phyloP scores from a whole-genome alignment of 2,329 filamentous ascomycete genomes.

The Arthrobotrys conoides region DNA sequence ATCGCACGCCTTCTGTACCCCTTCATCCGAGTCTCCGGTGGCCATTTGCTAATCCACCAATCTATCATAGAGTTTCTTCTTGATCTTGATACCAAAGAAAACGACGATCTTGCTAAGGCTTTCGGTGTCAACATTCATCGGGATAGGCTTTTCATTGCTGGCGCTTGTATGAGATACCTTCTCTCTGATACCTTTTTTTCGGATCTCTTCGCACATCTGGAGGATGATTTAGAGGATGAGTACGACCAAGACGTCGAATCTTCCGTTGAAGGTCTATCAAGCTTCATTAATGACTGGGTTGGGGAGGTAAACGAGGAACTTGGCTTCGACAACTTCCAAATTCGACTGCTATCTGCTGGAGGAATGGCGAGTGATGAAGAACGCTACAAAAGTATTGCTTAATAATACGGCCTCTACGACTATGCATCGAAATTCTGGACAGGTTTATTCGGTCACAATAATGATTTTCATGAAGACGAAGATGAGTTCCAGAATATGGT shows the following conservation, averaged over 20 bases:
- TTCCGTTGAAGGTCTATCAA: not conserved
- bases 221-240: not conserved
- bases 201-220: constrained; percentile 6
- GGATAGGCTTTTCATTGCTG: constrained; percentile 10
- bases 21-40: not conserved
- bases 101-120: constrained; percentile 2
- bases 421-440: constrained; percentile 36
- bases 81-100: not conserved
- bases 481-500: constrained; percentile 15
- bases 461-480: not conserved
- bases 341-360: not conserved
- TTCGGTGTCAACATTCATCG: constrained; percentile 16
- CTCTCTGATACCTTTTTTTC: constrained; percentile 17
- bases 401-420: constrained; percentile 15
- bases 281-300: not conserved
- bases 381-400: constrained; percentile 3
- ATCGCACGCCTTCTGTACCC: constrained; percentile 19
- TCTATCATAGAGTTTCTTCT: constrained; percentile 35
- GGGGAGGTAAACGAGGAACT: not conserved
- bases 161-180: constrained; percentile 29
- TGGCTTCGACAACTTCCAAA: constrained; percentile 8
- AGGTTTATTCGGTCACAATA: not conserved
- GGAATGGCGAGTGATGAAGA: not conserved
- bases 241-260: constrained; percentile 1
- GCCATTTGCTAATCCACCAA: constrained; percentile 5